Conservation (phyloP, 2,329 filamentous ascomycete genomes). For the Bretziella fagacearum region DNA sequence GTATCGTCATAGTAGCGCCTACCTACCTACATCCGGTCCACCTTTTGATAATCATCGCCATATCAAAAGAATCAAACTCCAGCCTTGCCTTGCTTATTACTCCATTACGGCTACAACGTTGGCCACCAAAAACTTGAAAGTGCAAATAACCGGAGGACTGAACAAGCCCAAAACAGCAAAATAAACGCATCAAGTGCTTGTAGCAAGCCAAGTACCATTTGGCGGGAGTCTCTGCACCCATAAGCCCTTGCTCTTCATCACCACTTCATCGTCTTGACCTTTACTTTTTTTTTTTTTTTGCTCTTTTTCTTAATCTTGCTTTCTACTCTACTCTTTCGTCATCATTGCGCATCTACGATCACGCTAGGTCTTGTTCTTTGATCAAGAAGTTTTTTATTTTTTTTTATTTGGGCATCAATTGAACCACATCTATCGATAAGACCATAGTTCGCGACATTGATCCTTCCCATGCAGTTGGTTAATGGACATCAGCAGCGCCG, state of each 20-base stretch:
- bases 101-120: too few relatives aligned
- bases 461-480: too few relatives aligned
- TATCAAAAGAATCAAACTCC: background rate
- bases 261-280: background rate
- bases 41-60: background rate
- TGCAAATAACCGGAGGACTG: background rate
- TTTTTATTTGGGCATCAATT: too few relatives aligned
- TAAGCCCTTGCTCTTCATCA: background rate
- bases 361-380: too few relatives aligned
- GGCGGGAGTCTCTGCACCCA: slow-evolving; percentile 10
- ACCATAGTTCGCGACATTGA: too few relatives aligned
- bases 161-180: slow-evolving; percentile 12
- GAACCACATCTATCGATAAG: too few relatives aligned
- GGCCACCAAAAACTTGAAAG: background rate
- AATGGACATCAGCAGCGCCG: too few relatives aligned
- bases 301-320: background rate
- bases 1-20: too few relatives aligned
- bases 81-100: background rate
- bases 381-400: too few relatives aligned
- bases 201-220: too few relatives aligned
- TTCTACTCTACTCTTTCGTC: background rate
- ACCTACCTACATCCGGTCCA: too few relatives aligned
- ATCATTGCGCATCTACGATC: too few relatives aligned
- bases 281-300: background rate
- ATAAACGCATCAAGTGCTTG: slow-evolving; percentile 10